Base-by-base conservation (phyloP, 768 basidiomycete genomes). In the Russula vinacea region DNA sequence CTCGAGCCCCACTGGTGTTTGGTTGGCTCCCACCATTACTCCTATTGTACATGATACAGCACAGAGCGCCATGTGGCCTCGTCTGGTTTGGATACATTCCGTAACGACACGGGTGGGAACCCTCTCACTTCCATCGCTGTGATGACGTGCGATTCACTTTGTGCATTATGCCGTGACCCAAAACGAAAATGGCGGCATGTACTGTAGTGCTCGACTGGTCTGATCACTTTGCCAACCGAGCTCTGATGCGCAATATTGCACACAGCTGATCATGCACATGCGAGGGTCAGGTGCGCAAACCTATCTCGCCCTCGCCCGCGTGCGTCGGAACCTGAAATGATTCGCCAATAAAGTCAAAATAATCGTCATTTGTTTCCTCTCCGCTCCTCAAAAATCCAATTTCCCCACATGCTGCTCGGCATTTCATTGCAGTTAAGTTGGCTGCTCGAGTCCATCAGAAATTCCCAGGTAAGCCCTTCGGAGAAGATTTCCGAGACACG, bases 231-330 rank as follows among this genome's bases (percentile, higher is more conserved):
- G 16, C 42, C 42, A 56, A 32, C 17, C 19, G n/a, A 45, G 44
- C n/a, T n/a, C 17, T 7, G 42, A 14, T 40, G 40, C 1, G 42
- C 42, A 14, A 45, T 50, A 26, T 29, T 13, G 26, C 52, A 22
- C 22, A 19, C 62, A 42, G 37, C 37, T 62, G 62, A 51, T 57
- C 47, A 13, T 8, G 44, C 56, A 54, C 62, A 64, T 59, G 57
- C 29, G 51, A 39, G 7, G 49, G 49, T 50, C 49, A 29, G 14
- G 49, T 24, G 49, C 49, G 49, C 49, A 17, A 50, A 5, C 16
- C 2, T n/a, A 2, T 53, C n/a, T n/a, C n/a, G 29, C 2, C 5
- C 35, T 19, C 33, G 32, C n/a, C 33, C 45, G 50, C 44, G 47
- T 57, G 55, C 54, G 61, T 56, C 61, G 61, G 60, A 32, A 62